These are phyloP conservation scores for Penicillium psychrosexuale DNA, from an alignment of 2,329 filamentous ascomycete species.

Conservation along the genomic window DNA sequence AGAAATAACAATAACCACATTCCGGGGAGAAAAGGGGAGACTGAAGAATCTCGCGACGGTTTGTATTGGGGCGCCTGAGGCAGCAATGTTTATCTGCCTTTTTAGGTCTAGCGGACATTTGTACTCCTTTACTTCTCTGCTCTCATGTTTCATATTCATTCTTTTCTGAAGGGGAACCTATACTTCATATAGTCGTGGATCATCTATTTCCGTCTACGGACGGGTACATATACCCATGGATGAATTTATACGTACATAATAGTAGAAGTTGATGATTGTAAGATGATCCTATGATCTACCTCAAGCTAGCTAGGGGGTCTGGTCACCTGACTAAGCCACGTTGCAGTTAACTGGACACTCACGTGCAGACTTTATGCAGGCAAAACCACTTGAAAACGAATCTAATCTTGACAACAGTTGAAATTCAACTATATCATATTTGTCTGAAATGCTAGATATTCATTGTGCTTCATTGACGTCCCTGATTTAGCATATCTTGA, in stretches of 20 bases:
- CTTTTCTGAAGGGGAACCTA: neutral
- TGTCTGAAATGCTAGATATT: neutral
- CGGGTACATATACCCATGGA: no score
- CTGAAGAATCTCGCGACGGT: slow-evolving; percentile 6
- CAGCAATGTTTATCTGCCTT: slow-evolving; percentile 19
- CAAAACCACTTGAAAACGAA: neutral
- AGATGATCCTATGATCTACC: no score
- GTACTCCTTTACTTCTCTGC: neutral
- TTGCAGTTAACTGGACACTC: no score
- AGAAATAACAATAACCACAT: slow-evolving; percentile 19
- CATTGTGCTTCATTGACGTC: slow-evolving; percentile 6
- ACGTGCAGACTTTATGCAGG: neutral
- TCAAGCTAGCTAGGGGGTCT: no score
- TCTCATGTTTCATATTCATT: neutral
- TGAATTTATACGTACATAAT: no score
- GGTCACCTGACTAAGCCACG: no score
- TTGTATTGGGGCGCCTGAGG: slow-evolving; percentile 15
- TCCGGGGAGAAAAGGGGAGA: slow-evolving; percentile 8
- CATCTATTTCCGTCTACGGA: no score
- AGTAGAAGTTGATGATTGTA: no score
- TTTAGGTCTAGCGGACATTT: slow-evolving; percentile 14
- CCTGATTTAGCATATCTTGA: slow-evolving; percentile 30
- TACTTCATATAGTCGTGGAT: no score
- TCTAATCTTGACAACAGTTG: neutral
- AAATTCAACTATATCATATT: neutral